These are phyloP conservation scores for Umbelopsis ramanniana DNA, from an alignment of 192 early-diverging fungal species.

Conservation along the genomic window DNA sequence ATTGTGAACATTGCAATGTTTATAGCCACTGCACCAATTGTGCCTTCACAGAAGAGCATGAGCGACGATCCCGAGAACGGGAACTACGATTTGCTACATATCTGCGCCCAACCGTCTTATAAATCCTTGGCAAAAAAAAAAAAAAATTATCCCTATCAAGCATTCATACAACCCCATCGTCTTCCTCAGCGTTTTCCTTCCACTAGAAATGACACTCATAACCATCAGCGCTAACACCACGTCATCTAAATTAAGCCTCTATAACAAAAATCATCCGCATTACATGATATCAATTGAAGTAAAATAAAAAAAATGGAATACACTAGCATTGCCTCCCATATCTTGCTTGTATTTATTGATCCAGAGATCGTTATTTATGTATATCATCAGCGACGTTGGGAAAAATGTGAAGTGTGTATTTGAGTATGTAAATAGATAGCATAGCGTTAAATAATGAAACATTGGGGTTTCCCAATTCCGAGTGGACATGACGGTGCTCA, in stretches of 20 bases:
- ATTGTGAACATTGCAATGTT: conserved; percentile 17
- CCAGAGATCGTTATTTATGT: no score
- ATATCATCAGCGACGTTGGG: no score
- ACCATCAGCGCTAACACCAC: background rate
- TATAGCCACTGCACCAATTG: conserved; percentile 28
- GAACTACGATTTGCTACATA: conserved; percentile 15
- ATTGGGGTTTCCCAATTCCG: no score
- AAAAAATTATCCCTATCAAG: background rate
- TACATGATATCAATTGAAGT: background rate
- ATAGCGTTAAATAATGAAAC: no score
- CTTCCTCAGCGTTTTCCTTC: no score
- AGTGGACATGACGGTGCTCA: no score
- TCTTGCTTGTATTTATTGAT: no score
- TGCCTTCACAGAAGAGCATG: conserved; percentile 25
- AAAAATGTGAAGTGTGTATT: no score
- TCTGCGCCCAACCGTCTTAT: background rate
- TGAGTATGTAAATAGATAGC: no score
- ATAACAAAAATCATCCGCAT: background rate
- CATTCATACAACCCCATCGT: no score
- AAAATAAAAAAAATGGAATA: background rate
- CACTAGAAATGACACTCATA: no score
- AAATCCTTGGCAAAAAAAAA: no score
- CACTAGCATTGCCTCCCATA: background rate
- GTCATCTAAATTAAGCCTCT: background rate
- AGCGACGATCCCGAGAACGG: conserved; percentile 24